phyloP scores from a whole-genome alignment of 257 asterid species.

The Striga asiatica region DNA sequence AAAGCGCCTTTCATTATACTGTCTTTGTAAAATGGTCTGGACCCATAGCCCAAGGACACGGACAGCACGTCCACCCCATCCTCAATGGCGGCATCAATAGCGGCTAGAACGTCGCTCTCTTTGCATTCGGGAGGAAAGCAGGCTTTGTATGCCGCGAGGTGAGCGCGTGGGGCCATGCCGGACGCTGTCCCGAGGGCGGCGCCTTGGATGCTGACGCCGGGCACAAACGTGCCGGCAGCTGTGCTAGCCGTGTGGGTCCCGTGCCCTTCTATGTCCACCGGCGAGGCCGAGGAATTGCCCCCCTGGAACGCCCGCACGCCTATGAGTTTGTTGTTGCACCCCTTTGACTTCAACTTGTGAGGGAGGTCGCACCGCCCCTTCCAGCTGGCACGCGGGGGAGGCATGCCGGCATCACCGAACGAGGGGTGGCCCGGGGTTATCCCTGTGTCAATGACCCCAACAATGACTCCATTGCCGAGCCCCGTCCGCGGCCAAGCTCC shows the following conservation, averaged over 20 bases:
- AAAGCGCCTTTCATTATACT: constrained; percentile 14
- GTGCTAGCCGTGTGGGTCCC: constrained; percentile 40
- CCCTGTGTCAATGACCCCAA: constrained; percentile 20
- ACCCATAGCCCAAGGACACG: constrained; percentile 15
- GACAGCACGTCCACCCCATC: constrained; percentile 29
- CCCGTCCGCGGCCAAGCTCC: constrained; percentile 19
- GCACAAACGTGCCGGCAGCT: constrained; percentile 35
- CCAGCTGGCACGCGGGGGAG: constrained; percentile 21
- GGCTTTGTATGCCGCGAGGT: constrained; percentile 25
- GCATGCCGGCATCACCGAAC: constrained; percentile 16
- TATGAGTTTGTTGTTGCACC: constrained; percentile 22
- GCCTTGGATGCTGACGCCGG: constrained; percentile 20
- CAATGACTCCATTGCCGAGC: constrained; percentile 19
- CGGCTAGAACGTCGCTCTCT: constrained; percentile 19
- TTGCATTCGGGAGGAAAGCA: constrained; percentile 11
- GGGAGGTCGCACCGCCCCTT: constrained; percentile 19
- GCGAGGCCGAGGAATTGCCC: neutral
- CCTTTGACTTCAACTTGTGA: neutral
- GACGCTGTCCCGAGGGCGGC: constrained; percentile 30
- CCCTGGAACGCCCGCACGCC: constrained; percentile 13
- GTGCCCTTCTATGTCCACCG: constrained; percentile 21
- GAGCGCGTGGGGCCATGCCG: constrained; percentile 24
- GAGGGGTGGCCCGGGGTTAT: constrained; percentile 17
- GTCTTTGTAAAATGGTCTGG: constrained; percentile 3
- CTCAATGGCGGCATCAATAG: constrained; percentile 21